phyloP scores from a whole-genome alignment of 164 flowering plant genomes.

The Sextonia rubra region DNA sequence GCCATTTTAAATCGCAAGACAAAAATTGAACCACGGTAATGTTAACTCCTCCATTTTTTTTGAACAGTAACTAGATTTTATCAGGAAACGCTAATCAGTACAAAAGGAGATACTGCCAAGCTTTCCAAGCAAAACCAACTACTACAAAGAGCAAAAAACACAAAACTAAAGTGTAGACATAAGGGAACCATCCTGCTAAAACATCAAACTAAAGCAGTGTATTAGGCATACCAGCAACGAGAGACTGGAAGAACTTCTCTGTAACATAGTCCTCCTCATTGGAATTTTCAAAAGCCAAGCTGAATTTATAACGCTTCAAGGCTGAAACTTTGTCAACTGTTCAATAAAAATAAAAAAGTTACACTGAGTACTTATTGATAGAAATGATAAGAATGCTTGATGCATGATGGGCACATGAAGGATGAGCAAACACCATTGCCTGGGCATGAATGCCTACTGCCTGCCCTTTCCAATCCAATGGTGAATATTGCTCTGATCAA shows the following conservation, averaged over 20 bases:
- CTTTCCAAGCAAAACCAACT: too few relatives aligned
- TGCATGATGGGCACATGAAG: not conserved
- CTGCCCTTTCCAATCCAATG: not conserved
- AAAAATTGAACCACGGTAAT: not conserved
- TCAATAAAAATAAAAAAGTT: slow-evolving; percentile 7
- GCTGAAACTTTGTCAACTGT: slow-evolving; percentile 91
- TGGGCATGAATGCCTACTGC: not conserved
- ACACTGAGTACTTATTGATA: not conserved
- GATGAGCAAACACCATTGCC: not conserved
- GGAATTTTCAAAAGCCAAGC: slow-evolving; percentile 98
- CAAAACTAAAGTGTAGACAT: too few relatives aligned
- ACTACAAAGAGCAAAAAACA: too few relatives aligned
- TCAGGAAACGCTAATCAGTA: too few relatives aligned
- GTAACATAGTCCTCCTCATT: slow-evolving; percentile 98
- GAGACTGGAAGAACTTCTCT: slow-evolving; percentile 98
- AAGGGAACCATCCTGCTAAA: too few relatives aligned
- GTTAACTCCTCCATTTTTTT: not conserved
- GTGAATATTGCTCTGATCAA: not conserved
- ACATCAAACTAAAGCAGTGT: not conserved
- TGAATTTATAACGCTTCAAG: slow-evolving; percentile 81
- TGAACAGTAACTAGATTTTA: not conserved
- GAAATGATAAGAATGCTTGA: not conserved
- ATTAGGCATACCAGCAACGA: slow-evolving; percentile 76
- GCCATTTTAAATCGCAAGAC: not conserved
- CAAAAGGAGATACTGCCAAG: too few relatives aligned